Evolutionary conservation across 768 basidiomycete genomes (phyloP), one percentile per base, ranked within the genome.

Genomic region (Hemileccinum rubropunctum): DNA sequence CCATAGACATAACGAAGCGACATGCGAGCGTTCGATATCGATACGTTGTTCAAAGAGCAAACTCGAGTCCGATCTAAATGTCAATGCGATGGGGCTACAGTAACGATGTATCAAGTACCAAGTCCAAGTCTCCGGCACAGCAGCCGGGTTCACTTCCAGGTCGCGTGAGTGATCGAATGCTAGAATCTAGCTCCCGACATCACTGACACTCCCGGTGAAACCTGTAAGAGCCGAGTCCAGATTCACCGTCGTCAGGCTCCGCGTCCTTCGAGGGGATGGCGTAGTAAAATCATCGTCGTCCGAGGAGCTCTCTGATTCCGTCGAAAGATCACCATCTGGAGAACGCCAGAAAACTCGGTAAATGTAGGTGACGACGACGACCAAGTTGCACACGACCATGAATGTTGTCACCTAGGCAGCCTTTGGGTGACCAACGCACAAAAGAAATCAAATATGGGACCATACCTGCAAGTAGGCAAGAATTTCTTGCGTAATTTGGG

Each of bases 281-380:
- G 45, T 50, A 11, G 56, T 58, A 6, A 58, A 58, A 15, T 58
- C 56, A 7, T 57, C 54, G 2, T 53, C 42, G 5, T 20, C 18
- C 1, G 18, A 4, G 18, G 34, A 12, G 13, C 11, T 1, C 26
- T 4, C 27, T 15, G 33, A 14, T 4, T 8, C 11, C 6, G 35
- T 21, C 2, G 32, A 2, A 8, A 14, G 13, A 21, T 13, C 27
- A 4, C 15, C 11, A 6, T 40, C 21, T 3, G 30, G 21, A 7
- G 47, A 23, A 21, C 11, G 3, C 38, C 10, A 21, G 23, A 48
- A 42, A 23, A 38, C 39, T 2, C 47, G 39, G 17, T 48, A 48
- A 27, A 48, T 4, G 40, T 34, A 48, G 9, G 47, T 42, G 10
- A 41, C 40, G n/a, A 41, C 18, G 10, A 51, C 50, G 26, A 36